Percentiles rank a stretch among this genome's conserved stretches.
Evolutionary conservation across 345 rosid genomes (phyloP).

Genomic region (Laguncularia racemosa): DNA sequence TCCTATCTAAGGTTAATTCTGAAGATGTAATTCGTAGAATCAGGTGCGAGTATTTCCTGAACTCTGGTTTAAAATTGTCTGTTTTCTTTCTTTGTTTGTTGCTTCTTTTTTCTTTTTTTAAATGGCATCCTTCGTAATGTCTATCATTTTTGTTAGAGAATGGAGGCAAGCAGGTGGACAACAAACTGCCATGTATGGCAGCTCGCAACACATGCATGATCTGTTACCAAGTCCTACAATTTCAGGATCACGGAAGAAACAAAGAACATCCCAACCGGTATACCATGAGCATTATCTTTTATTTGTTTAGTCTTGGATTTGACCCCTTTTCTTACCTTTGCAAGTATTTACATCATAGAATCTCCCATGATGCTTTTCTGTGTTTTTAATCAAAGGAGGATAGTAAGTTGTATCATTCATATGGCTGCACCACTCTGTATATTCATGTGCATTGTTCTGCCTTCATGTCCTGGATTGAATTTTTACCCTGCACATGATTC

Average conservation of each 20-base stretch:
- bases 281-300: too few relatives aligned
- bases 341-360: too few relatives aligned
- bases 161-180: constrained; percentile 81
- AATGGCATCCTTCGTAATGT: not conserved
- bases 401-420: too few relatives aligned
- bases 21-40: constrained; percentile 77
- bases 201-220: constrained; percentile 48
- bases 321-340: too few relatives aligned
- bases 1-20: constrained; percentile 66
- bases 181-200: constrained; percentile 47
- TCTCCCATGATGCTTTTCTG: too few relatives aligned
- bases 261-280: constrained; percentile 65
- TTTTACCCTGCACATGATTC: too few relatives aligned
- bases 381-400: too few relatives aligned
- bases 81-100: constrained; percentile 6
- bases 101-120: constrained; percentile 1
- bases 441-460: too few relatives aligned
- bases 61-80: constrained; percentile 3
- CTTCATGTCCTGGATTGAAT: too few relatives aligned
- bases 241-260: constrained; percentile 83
- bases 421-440: too few relatives aligned
- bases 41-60: constrained; percentile 45
- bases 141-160: constrained; percentile 43
- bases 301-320: too few relatives aligned
- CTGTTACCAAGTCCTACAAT: constrained; percentile 64